Base-by-base conservation (phyloP, 1,284 basidiomycete species). In the Ceraceosorus bombacis region DNA sequence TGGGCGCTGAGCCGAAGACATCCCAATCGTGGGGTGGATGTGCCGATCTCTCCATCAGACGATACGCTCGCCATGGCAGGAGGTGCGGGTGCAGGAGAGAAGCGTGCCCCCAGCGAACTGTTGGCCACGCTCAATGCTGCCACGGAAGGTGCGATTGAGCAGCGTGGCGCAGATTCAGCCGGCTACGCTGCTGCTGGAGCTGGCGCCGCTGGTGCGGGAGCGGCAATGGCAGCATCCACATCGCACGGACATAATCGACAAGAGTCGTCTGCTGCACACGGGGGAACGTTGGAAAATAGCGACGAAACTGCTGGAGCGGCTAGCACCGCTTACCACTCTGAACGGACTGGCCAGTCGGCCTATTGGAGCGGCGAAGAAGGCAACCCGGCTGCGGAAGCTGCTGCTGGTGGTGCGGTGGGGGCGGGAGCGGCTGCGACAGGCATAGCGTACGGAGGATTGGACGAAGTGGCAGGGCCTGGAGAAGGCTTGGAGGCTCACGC, bases 61-160 rank as follows among this genome's bases (percentile, higher is more conserved):
- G 72, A 73, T 6, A 62, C 63, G 41, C 60, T 72, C 6, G 69
- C 59, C 46, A 9, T 17, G 7, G 58, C 57, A 6, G 58, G 39
- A 15, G 53, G 13, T 17, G 62, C 49, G 17, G 59, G 57, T 41
- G 27, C 27, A 27, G 68, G 64, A 50, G 66, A 70, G 55, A 67
- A 73, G 63, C 70, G 65, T 56, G 55, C 69, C 38, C 72, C 74
- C 8, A 67, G 67, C 10, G 69, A 65, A 15, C 48, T 76, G 58
- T 53, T 76, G 7, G 73, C 73, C 4, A 76, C 74, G 48, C 70
- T 76, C 27, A 73, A 76, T 50, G 72, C 72, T 12, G 74, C 86
- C 13, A 82, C 95, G 46, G 93, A 89, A 78, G 83, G 86, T 69
- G 86, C 95, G 63, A 87, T 93, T 67, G 92, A 92, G 75, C 89